phyloP scores from a whole-genome alignment of 2,329 filamentous ascomycete species.

The Colletotrichum lindemuthianum region DNA sequence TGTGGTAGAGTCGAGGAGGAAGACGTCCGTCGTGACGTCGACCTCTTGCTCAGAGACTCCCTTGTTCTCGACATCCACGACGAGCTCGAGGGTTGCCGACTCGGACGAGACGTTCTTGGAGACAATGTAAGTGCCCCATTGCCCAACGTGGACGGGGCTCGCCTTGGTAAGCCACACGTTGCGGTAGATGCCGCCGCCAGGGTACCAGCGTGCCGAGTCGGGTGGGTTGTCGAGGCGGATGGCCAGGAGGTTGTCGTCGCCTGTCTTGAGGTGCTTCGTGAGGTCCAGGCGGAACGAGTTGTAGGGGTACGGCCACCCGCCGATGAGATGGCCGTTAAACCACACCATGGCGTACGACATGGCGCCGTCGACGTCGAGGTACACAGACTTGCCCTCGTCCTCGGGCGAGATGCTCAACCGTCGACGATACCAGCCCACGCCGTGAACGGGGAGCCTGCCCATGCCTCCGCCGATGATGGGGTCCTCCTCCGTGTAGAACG shows the following conservation, averaged over 20 bases:
- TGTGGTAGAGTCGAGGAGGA: slow-evolving; percentile 47
- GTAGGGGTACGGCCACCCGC: slow-evolving; percentile 63
- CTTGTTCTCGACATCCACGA: slow-evolving; percentile 58
- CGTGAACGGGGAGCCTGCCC: slow-evolving; percentile 59
- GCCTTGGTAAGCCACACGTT: slow-evolving; percentile 65
- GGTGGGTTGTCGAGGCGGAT: slow-evolving; percentile 61
- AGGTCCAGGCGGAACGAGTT: slow-evolving; percentile 62
- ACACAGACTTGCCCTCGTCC: slow-evolving; percentile 52
- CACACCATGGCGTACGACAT: slow-evolving; percentile 64
- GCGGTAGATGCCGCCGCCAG: slow-evolving; percentile 63
- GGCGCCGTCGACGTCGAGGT: slow-evolving; percentile 60
- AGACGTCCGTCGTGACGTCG: slow-evolving; percentile 52
- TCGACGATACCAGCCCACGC: slow-evolving; percentile 63
- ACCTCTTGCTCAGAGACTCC: slow-evolving; percentile 44
- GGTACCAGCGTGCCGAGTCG: slow-evolving; percentile 63
- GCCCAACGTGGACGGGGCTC: slow-evolving; percentile 55
- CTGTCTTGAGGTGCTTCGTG: slow-evolving; percentile 51
- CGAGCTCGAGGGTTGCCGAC: slow-evolving; percentile 56
- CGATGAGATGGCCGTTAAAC: slow-evolving; percentile 60
- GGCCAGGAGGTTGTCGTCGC: slow-evolving; percentile 54
- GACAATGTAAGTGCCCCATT: slow-evolving; percentile 61
- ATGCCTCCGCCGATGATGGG: slow-evolving; percentile 50
- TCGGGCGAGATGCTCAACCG: slow-evolving; percentile 45
- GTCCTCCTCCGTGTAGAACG: slow-evolving; percentile 50
- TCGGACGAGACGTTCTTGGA: slow-evolving; percentile 54